Base-by-base conservation (phyloP, 1,284 basidiomycete genomes). In the Sutorius eximius region DNA sequence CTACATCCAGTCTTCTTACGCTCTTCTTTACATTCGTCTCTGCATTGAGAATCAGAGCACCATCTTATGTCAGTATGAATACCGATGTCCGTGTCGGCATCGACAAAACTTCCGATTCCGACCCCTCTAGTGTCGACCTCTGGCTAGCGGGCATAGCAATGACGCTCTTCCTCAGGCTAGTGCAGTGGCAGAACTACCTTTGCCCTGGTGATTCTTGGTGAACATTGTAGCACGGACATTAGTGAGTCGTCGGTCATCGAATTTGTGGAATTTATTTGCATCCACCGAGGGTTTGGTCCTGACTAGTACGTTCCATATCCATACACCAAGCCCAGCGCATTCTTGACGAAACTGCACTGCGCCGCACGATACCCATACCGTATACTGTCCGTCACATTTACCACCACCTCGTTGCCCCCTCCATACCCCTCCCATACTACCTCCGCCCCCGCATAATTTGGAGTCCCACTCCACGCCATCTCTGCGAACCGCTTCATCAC, bases 401-500 rank as follows among this genome's bases (percentile, higher is more conserved):
- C 42, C 47, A 59, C 24, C 36, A 5, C n/a, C 36, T 37, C 36
- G 10, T 37, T 37, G 11, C 36, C 36, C 16, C n/a, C 36, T 37
- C 36, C 36, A 37, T 37, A 37, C 10, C 36, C 36, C 36, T 37
- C 36, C 36, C 36, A 37, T 18, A 18, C 36, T 5, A 37, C 36
- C n/a, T 57, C 16, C 18, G 22, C 48, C 20, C 44, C 56, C 18
- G 9, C 37, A 24, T 61, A 59, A 29, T 59, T 49, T 15, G 45
- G 56, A 18, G 33, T 59, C 38, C 56, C 56, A 8, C 41, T 42
- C 58, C 56, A 51, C 7, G 45, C 56, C 48, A 61, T 59, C 48
- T 59, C 50, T 7, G 45, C 32, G 30, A 49, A 56, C 4, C 42
- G 51, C 22, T 55, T 55, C 33, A 45, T 61, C 41, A 59, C 47